A percentile compares a stretch with the other conserved stretches of the same genome.
Evolutionary conservation across 805 yeast genomes (phyloP).

Genomic region (Saccharomyces paradoxus): DNA sequence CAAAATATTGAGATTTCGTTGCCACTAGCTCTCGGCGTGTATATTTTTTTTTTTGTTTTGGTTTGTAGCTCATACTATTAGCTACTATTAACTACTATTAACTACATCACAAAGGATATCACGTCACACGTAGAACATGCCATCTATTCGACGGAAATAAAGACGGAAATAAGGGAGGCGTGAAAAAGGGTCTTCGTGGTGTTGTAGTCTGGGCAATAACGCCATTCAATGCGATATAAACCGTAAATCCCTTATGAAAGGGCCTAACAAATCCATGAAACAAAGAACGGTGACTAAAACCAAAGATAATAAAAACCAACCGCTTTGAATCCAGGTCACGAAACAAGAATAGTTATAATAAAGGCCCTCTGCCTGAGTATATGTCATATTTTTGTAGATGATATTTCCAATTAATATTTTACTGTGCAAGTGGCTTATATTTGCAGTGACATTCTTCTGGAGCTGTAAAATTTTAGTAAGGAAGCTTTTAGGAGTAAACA

Average conservation of each 20-base stretch:
- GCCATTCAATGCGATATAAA: background rate
- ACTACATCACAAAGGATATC: background rate
- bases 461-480: background rate
- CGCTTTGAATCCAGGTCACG: background rate
- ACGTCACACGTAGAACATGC: background rate
- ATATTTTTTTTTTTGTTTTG: background rate
- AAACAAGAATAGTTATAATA: background rate
- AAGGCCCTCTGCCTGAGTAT: background rate
- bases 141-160: background rate
- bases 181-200: background rate
- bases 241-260: background rate
- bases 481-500: background rate
- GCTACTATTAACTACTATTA: no score
- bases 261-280: background rate
- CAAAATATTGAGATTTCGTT: no score
- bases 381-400: background rate
- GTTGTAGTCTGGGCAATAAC: background rate
- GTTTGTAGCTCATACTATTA: background rate
- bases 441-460: background rate
- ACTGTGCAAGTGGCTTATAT: background rate
- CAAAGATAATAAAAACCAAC: background rate
- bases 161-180: background rate
- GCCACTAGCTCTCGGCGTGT: background rate
- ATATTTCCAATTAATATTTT: background rate
- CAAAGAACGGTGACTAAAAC: background rate